Evolutionary conservation across 2,329 filamentous ascomycete genomes (phyloP).

Genomic region (Aspergillus hiratsukae): DNA sequence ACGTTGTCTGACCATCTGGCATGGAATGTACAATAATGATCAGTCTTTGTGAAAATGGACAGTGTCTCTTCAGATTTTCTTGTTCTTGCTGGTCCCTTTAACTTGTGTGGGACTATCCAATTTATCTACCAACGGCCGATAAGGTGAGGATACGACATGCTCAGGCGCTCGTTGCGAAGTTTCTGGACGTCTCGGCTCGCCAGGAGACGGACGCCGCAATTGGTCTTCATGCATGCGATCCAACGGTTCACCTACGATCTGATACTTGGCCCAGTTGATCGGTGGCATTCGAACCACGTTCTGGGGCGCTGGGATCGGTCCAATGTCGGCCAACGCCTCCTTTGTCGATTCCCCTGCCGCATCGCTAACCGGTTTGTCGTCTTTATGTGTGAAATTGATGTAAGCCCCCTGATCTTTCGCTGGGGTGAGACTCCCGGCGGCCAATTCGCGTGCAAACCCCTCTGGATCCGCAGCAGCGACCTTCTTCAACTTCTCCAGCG

Average conservation of each 20-base stretch:
- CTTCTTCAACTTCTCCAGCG: conserved; percentile 64
- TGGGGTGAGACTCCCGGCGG: conserved; percentile 53
- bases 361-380: conserved; percentile 26
- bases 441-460: conserved; percentile 66
- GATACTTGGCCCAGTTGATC: conserved; percentile 93
- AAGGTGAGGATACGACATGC: conserved; percentile 54
- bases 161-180: conserved; percentile 40
- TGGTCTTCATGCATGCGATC: conserved; percentile 84
- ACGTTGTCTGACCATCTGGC: conserved; percentile 1
- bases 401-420: conserved; percentile 31
- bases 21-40: conserved; percentile 1
- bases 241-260: conserved; percentile 76
- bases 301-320: conserved; percentile 69
- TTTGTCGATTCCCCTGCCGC: conserved; percentile 8
- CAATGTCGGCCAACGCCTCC: conserved; percentile 44
- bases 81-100: conserved; percentile 29
- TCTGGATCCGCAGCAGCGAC: conserved; percentile 67
- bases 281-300: conserved; percentile 80
- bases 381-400: conserved; percentile 36
- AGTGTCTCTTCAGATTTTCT: conserved; percentile 23
- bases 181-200: conserved; percentile 38
- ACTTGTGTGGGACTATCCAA: conserved; percentile 35
- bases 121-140: conserved; percentile 55
- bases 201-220: conserved; percentile 53
- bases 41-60: conserved; percentile 4